A percentile compares a stretch with the other conserved stretches of the same genome.
phyloP scores from a whole-genome alignment of 1,284 basidiomycete species.

The Trichosporon ovoides region DNA sequence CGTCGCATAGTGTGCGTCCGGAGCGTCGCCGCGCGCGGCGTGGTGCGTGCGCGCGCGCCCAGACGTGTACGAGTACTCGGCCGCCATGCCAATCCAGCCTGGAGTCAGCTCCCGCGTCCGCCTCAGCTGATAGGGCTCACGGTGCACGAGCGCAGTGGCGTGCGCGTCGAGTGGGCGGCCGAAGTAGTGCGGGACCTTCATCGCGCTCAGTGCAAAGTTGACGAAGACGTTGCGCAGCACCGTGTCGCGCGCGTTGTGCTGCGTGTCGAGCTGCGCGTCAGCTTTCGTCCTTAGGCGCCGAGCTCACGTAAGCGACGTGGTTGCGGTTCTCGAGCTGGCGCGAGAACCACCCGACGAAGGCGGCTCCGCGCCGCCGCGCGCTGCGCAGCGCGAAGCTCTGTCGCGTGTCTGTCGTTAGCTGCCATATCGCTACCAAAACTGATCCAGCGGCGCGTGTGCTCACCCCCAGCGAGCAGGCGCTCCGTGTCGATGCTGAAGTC shows the following conservation, averaged over 20 bases:
- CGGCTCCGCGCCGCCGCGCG: conserved; percentile 28
- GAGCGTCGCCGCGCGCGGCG: conserved; percentile 20
- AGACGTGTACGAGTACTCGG: conserved; percentile 39
- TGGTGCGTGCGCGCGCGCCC: conserved; percentile 39
- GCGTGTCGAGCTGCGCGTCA: conserved; percentile 58
- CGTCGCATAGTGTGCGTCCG: conserved; percentile 44
- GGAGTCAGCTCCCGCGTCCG: not conserved
- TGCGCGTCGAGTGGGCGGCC: conserved; percentile 52
- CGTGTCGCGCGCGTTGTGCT: conserved; percentile 60
- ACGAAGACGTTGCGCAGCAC: conserved; percentile 80
- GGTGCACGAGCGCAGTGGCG: conserved; percentile 14
- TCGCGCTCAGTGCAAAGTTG: conserved; percentile 74
- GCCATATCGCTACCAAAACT: not conserved
- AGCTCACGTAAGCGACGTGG: conserved; percentile 43
- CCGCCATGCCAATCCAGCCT: conserved; percentile 30
- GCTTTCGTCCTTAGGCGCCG: not conserved
- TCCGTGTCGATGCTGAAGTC: conserved; percentile 69
- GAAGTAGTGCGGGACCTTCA: conserved; percentile 84
- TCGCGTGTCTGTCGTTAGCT: conserved; percentile 30
- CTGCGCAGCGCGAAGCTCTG: conserved; percentile 45
- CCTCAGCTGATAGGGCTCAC: conserved; percentile 6
- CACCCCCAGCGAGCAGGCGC: conserved; percentile 59
- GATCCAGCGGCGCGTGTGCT: conserved; percentile 25
- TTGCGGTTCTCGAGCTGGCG: conserved; percentile 48
- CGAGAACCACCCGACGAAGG: conserved; percentile 45